Base-by-base conservation (phyloP, 345 rosid species). In the Arabis hirsuta region DNA sequence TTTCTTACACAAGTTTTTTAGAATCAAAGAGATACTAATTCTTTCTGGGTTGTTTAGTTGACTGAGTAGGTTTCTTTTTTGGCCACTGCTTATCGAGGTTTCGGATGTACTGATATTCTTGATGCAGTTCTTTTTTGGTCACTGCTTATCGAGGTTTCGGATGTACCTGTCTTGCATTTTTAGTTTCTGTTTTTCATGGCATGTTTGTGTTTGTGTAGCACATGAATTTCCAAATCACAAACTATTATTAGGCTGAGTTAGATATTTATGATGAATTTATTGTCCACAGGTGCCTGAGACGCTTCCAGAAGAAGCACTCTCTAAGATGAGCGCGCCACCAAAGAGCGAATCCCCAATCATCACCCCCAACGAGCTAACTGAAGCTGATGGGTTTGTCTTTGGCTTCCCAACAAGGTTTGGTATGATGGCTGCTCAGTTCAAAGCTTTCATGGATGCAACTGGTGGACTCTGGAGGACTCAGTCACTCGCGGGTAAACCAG, bases 331-430 rank as follows among this genome's bases (percentile, higher is more conserved):
- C 56, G 98, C 97, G 70, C 95, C 96, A 51, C 87, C 92, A 5
- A 94, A 91, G 85, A 81, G 90, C 22, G 96, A 89, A 61, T 84
- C 84, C 19, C 98, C 98, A 12, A 72, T 86, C 76, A 85, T 91
- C 32, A 83, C 92, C 16, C 91, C 98, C 0, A 55, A 51, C 6
- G 95, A 94, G 26, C 90, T 91, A 45, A 65, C 96, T 36, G 96
- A 94, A 80, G 98, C 97, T 31, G 98, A 94, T 77, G 98, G 97
- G 4, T 80, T 90, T 57, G 79, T 91, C 59, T 84, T 91, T 60
- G 97, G 98, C 13, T 94, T 94, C 88, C 98, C 97, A 60, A 94
- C 98, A 42, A 87, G 97, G 81, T 94, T 89, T 42, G 98, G 98
- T 34, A 94, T 94, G 98, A 94, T 94, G 98, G 79, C 95, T 79